Evolutionary conservation across 2,329 filamentous ascomycete species (phyloP), one percentile per base, ranked within the genome.

Genomic region (Monilinia fructigena): DNA sequence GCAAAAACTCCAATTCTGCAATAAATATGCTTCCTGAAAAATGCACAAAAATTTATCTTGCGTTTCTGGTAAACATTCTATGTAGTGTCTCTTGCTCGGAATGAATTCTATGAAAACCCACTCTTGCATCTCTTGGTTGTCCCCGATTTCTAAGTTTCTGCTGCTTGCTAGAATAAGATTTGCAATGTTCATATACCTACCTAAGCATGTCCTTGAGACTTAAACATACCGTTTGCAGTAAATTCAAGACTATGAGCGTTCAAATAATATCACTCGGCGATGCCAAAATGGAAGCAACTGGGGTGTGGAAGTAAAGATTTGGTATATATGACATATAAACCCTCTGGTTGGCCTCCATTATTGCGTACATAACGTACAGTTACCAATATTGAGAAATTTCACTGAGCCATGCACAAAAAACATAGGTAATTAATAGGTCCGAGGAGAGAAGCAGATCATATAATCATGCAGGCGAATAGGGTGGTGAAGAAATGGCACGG

Each of bases 41-140:
- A 35, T 54, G 20, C 11, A 11, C 3, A 28, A 5, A 5, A 31
- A 11, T 14, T 47, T 3, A 45, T 7, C 3, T 31, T n/a, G 0
- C 1, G 20, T 47, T 45, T 0, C 18, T 45, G 26, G 16, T 8
- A 18, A 56, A 16, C 55, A 28, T 45, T 11, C 1, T 14, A 45
- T 45, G 20, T 0, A 2, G 1, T 3, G 16, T 4, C 18, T 8
- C 5, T 20, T 7, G 8, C 8, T 31, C 10, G 18, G 3, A 20
- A 31, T 5, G 18, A 28, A 5, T 45, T 20, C 40, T 8, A 23
- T 23, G 7, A 31, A 40, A 40, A 20, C 5, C 5, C 10, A 10
- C 3, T 7, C 31, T 1, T 55, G 18, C 12, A 23, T 26, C 7
- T 6, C 16, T 20, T 2, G 0, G 26, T 23, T 1, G 54, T 14